Percentiles rank a stretch among this genome's conserved stretches.
Conservation (phyloP, 148 eudicot species). For the Fagopyrum tataricum region DNA sequence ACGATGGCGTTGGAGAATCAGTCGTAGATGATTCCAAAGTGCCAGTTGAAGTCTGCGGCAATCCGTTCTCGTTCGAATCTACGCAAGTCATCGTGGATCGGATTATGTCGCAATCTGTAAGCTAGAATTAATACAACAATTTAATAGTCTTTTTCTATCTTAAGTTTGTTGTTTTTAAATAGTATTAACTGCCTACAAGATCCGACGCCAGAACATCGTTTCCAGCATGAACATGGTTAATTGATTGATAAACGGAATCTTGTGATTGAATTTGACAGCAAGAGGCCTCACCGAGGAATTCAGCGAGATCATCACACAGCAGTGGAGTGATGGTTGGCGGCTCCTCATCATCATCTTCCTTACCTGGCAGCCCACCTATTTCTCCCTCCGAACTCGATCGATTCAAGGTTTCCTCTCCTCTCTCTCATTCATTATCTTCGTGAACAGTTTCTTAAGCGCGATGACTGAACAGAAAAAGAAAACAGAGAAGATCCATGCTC, state of each 20-base stretch:
- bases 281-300: conserved; percentile 89
- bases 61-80: conserved; percentile 75
- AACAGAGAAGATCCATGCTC: no score
- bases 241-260: neutral
- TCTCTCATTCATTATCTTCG: neutral
- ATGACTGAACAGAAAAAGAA: no score
- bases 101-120: conserved; percentile 87
- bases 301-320: conserved; percentile 86
- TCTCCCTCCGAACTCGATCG: conserved; percentile 9
- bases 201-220: neutral
- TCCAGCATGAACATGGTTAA: neutral
- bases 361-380: neutral
- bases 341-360: neutral
- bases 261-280: conserved; percentile 40
- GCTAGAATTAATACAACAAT: conserved; percentile 10
- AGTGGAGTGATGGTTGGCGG: conserved; percentile 36
- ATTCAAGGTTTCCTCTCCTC: conserved; percentile 47
- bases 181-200: neutral
- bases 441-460: no score
- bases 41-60: conserved; percentile 26
- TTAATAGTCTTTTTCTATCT: neutral
- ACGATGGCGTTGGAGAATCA: conserved; percentile 39
- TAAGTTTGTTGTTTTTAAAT: neutral
- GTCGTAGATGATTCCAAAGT: conserved; percentile 21
- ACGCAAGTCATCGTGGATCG: conserved; percentile 76